These are phyloP conservation scores for Abrus precatorius DNA, from an alignment of 306 rosid species.

Conservation along the genomic window DNA sequence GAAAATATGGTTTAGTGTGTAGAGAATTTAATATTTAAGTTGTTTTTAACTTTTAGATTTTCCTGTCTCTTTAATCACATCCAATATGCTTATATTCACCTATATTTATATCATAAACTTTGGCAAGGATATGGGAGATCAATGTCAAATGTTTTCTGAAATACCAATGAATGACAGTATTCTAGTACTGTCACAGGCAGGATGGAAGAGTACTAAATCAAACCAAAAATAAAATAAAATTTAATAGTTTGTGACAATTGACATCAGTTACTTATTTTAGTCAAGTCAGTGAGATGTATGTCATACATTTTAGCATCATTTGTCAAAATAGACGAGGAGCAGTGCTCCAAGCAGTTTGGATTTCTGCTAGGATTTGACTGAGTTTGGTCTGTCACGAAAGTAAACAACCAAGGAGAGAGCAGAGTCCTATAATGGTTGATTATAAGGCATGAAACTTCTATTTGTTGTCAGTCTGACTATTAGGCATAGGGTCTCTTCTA, in stretches of 20 bases:
- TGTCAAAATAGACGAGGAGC: slow-evolving; percentile 3
- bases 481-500: slow-evolving; percentile 7
- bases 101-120: slow-evolving; percentile 28
- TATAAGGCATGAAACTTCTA: background rate
- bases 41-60: slow-evolving; percentile 30
- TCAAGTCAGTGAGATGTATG: background rate
- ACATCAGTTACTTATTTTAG: background rate
- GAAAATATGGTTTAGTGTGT: slow-evolving; percentile 25
- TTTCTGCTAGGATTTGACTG: slow-evolving; percentile 5
- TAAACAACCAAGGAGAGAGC: slow-evolving; percentile 9
- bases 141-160: background rate
- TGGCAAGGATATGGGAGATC: background rate
- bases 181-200: background rate
- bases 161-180: slow-evolving; percentile 19
- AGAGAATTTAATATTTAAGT: background rate
- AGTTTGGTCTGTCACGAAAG: slow-evolving; percentile 16
- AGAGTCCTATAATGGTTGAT: slow-evolving; percentile 20
- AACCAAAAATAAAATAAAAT: background rate
- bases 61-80: slow-evolving; percentile 24
- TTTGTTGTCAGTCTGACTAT: background rate
- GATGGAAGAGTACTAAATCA: slow-evolving; percentile 1
- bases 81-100: slow-evolving; percentile 4
- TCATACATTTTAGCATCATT: slow-evolving; percentile 4
- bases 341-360: slow-evolving; percentile 5
- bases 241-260: background rate